Base-by-base conservation (phyloP, 495 filamentous ascomycete genomes). In the Parachaetomium inaequale region DNA sequence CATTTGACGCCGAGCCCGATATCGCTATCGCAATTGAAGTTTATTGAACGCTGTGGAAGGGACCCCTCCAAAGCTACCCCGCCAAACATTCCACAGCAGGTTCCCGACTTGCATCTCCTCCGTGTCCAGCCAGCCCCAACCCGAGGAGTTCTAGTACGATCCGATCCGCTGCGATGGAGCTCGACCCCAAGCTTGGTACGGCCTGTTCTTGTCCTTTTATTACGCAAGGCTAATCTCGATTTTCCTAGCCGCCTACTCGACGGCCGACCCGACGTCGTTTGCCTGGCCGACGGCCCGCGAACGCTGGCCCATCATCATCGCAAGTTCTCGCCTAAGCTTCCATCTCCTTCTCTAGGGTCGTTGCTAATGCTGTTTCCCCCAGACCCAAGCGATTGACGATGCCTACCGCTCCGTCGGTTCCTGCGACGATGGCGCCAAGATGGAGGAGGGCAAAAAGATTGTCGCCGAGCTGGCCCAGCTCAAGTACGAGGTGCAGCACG, bases 351-450 rank as follows among this genome's bases (percentile, higher is more conserved):
- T 25, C 7, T 7, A 14, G 6, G 8, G 11, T 15, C n/a, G 8
- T 32, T 1, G 14, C 45, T 47, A 28, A 55, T 46, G 42, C 5
- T 19, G 0, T 64, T 25, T 11, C 59, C 58, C n/a, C 36, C 67
- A 97, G 93, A 98, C 94, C 19, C 86, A 91, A 73, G 92, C 89
- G 29, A 96, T 98, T 72, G 93, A 98, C 72, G 92, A 98, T 72
- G 81, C 93, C 23, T 92, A 96, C 75, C 88, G 88, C 5, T 82
- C 88, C 21, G 86, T 91, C 0, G 81, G 81, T 23, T 76, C 79
- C 29, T 81, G 82, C 25, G 78, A 79, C 14, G 84, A 90, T 36
- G 71, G 82, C 2, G 84, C 83, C 42, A 88, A 90, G 72, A 72
- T 75, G 17, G 82, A 82, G 28, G 94, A 98, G 68, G 94, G 94